Conservation (phyloP, 2,329 filamentous ascomycete species). For the Aspergillus puulaauensis region DNA sequence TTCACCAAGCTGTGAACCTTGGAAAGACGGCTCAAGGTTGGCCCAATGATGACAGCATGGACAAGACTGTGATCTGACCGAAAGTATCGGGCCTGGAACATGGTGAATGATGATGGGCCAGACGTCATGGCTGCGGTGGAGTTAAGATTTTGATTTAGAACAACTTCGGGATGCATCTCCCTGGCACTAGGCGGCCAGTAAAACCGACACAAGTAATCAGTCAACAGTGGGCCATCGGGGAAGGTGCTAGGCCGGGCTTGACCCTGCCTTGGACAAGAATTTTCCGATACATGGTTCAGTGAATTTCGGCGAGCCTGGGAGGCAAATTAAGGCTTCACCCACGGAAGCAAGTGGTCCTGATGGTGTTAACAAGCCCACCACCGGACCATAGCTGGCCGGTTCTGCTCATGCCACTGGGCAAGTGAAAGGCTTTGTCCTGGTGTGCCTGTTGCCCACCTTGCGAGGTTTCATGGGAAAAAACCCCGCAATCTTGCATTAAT, state of each 20-base stretch:
- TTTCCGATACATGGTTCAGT: slow-evolving; percentile 12
- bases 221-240: slow-evolving; percentile 13
- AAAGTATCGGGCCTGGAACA: slow-evolving; percentile 16
- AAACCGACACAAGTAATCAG: slow-evolving; percentile 12
- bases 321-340: slow-evolving; percentile 12
- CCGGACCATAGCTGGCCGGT: not conserved
- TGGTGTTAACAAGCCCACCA: not conserved
- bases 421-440: not conserved
- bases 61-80: slow-evolving; percentile 16
- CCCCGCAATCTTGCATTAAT: not conserved
- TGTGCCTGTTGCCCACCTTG: not conserved
- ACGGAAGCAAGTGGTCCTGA: slow-evolving; percentile 6
- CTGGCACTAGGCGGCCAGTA: slow-evolving; percentile 17
- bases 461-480: not conserved
- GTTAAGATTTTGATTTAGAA: slow-evolving; percentile 4
- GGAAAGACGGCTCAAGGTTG: slow-evolving; percentile 11
- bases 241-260: not conserved
- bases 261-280: slow-evolving; percentile 13
- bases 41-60: slow-evolving; percentile 14
- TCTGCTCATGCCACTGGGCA: not conserved
- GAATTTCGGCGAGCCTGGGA: slow-evolving; percentile 12
- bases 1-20: slow-evolving; percentile 15
- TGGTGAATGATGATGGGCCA: slow-evolving; percentile 3
- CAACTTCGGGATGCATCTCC: slow-evolving; percentile 7
- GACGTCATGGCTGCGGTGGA: slow-evolving; percentile 24